phyloP scores from a whole-genome alignment of 2,329 filamentous ascomycete genomes.

The Beauveria medogensis region DNA sequence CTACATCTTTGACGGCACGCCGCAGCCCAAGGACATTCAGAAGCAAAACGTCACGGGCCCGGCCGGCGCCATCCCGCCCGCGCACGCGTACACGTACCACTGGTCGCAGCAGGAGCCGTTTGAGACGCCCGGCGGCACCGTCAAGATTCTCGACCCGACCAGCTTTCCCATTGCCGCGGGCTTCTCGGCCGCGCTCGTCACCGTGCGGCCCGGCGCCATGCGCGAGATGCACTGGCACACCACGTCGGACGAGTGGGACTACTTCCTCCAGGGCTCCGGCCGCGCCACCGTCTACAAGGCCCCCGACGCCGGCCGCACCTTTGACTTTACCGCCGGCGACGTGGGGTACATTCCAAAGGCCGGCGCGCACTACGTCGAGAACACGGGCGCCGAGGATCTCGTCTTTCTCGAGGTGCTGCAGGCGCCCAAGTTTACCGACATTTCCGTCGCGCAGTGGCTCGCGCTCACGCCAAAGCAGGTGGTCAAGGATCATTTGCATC shows the following conservation, averaged over 20 bases:
- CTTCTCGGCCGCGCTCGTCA: slow-evolving; percentile 50
- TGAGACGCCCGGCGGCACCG: slow-evolving; percentile 44
- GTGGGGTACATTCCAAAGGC: slow-evolving; percentile 47
- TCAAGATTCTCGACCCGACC: slow-evolving; percentile 50
- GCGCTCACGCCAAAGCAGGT: slow-evolving; percentile 49
- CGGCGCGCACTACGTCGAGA: slow-evolving; percentile 53
- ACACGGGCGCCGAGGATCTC: slow-evolving; percentile 48
- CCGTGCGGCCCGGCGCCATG: slow-evolving; percentile 54
- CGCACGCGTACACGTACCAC: slow-evolving; percentile 40
- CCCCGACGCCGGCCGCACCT: slow-evolving; percentile 41
- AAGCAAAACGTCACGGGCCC: slow-evolving; percentile 39
- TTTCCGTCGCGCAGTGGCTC: slow-evolving; percentile 51
- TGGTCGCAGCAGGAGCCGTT: slow-evolving; percentile 43
- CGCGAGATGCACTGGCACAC: slow-evolving; percentile 59
- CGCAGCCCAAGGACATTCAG: slow-evolving; percentile 35
- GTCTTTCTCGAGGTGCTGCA: slow-evolving; percentile 53
- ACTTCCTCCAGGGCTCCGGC: slow-evolving; percentile 48
- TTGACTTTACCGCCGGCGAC: slow-evolving; percentile 51
- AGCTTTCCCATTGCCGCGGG: slow-evolving; percentile 48
- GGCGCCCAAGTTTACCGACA: slow-evolving; percentile 42
- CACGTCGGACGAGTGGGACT: slow-evolving; percentile 52
- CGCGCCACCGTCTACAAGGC: slow-evolving; percentile 49
- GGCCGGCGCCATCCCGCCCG: slow-evolving; percentile 31
- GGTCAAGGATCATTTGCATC: slow-evolving; percentile 46
- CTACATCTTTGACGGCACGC: slow-evolving; percentile 46